Evolutionary conservation across 1,284 basidiomycete species (phyloP), one percentile per base, ranked within the genome.

Genomic region (Heliocybe sulcata): DNA sequence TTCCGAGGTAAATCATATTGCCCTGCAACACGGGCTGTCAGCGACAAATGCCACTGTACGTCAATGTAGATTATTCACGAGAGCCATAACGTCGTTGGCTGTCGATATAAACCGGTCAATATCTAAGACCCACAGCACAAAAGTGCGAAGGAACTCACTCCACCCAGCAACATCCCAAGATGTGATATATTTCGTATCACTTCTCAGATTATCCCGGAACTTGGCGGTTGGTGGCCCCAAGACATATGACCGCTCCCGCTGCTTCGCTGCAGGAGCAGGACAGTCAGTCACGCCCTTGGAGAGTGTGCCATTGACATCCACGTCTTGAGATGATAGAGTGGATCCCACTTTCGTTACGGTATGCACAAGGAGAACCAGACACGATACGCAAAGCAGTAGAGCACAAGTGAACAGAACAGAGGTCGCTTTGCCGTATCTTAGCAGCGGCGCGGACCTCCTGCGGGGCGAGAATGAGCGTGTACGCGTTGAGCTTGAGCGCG

Each of bases 71-170:
- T 45, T 12, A 59, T 77, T 59, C 51, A 80, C 80, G 59, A 80
- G 77, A 55, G 77, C 75, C 69, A 81, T 77, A n/a, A 81, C 79
- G 67, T 81, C 79, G 67, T 81, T 81, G 3, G 79, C 79, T 81
- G 54, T 26, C 52, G 10, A 55, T 20, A 23, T 20, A 51, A 12
- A n/a, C 11, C 14, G 20, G 8, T 29, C 22, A 25, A n/a, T 4
- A 25, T 29, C 6, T 14, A 6, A 22, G 14, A 49, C 47, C 6
- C 4, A 49, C 22, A n/a, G 26, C 45, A 6, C 11, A 54, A 38
- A 27, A 33, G n/a, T n/a, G n/a, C n/a, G n/a, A 33, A 22, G 19
- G 20, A 20, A 64, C 63, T 42, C 53, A 81, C 80, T 82, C 80
- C 80, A 83, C 42, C 81, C 81, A 47, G 79, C 79, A 49, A 74